phyloP scores from a whole-genome alignment of 345 rosid genomes.

The Barbarea vulgaris region DNA sequence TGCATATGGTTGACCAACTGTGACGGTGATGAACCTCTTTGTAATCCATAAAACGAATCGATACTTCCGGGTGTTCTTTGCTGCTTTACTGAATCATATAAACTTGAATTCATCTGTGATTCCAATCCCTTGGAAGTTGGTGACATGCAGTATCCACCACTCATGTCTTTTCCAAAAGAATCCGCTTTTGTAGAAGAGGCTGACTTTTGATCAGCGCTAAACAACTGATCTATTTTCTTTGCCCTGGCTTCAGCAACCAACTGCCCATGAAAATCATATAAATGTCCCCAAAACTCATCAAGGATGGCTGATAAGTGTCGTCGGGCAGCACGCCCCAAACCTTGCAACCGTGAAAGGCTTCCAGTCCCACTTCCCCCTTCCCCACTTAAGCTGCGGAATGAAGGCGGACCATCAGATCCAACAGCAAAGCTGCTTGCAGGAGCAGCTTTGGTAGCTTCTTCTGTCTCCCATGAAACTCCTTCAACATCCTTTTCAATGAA shows the following conservation, averaged over 20 bases:
- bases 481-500: conserved; percentile 62
- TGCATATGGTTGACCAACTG: conserved; percentile 59
- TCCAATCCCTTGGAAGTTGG: conserved; percentile 65
- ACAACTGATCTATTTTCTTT: conserved; percentile 62
- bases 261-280: conserved; percentile 82
- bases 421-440: conserved; percentile 52
- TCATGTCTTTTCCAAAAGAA: conserved; percentile 49
- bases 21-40: conserved; percentile 57
- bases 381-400: conserved; percentile 82
- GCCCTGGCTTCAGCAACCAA: conserved; percentile 65
- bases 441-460: conserved; percentile 58
- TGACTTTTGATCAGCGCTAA: conserved; percentile 54
- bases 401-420: conserved; percentile 73
- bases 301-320: conserved; percentile 73
- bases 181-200: conserved; percentile 54
- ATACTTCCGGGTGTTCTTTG: conserved; percentile 52
- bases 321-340: conserved; percentile 95
- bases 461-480: conserved; percentile 65
- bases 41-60: conserved; percentile 64
- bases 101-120: conserved; percentile 48
- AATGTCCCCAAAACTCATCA: conserved; percentile 94
- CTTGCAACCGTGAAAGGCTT: conserved; percentile 92
- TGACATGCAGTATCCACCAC: conserved; percentile 52
- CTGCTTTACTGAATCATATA: conserved; percentile 64
- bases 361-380: conserved; percentile 84